phyloP scores from a whole-genome alignment of 768 basidiomycete genomes.

The Crassisporium funariophilum region DNA sequence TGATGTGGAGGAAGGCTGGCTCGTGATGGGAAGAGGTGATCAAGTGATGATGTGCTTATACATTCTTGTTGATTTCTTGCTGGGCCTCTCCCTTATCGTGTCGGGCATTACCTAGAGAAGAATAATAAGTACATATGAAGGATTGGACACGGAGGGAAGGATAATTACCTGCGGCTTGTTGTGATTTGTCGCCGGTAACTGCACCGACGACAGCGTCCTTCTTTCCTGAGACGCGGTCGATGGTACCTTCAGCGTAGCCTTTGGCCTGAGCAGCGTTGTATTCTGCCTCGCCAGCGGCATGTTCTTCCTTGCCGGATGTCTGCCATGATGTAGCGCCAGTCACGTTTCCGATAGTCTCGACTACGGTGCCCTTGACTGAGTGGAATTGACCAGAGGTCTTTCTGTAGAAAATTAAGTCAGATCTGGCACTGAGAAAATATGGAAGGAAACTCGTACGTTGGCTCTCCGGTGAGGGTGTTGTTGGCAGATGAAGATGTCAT shows the following conservation, averaged over 20 bases:
- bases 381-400: slow-evolving; percentile 47
- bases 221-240: slow-evolving; percentile 47
- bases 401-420: no score
- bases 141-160: neutral
- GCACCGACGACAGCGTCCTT: slow-evolving; percentile 52
- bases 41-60: no score
- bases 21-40: no score
- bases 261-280: slow-evolving; percentile 51
- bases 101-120: slow-evolving; percentile 46
- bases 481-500: no score
- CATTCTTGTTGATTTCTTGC: slow-evolving; percentile 59
- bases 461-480: no score
- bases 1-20: no score
- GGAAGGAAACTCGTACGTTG: no score
- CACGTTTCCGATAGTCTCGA: slow-evolving; percentile 45
- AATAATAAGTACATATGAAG: neutral
- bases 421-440: no score
- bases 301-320: slow-evolving; percentile 52
- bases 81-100: slow-evolving; percentile 58
- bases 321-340: slow-evolving; percentile 50
- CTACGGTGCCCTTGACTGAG: slow-evolving; percentile 43
- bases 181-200: slow-evolving; percentile 48
- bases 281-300: slow-evolving; percentile 52
- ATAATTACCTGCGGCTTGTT: slow-evolving; percentile 43
- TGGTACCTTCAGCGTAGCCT: slow-evolving; percentile 50